A percentile compares a stretch with the other conserved stretches of the same genome.
phyloP scores from a whole-genome alignment of 441 rosid genomes.

The Melianthus villosus region DNA sequence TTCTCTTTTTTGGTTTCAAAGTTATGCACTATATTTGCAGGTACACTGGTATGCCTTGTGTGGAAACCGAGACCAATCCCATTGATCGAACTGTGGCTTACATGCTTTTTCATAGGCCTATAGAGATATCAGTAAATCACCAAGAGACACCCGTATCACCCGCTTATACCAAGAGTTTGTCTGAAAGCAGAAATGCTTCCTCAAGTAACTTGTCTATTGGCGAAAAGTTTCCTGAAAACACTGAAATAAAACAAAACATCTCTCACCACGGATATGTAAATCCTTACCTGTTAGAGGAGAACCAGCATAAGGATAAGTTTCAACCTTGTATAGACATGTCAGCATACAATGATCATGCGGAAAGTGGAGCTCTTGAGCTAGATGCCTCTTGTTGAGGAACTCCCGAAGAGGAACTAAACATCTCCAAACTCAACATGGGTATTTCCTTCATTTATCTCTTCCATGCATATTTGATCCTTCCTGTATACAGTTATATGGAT shows the following conservation, averaged over 20 bases:
- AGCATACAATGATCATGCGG: slow-evolving; percentile 26
- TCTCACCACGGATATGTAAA: slow-evolving; percentile 20
- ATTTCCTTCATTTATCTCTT: slow-evolving; percentile 27
- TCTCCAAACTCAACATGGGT: slow-evolving; percentile 21
- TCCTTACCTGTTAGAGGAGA: slow-evolving; percentile 15
- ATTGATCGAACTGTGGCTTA: slow-evolving; percentile 76
- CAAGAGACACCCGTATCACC: slow-evolving; percentile 50
- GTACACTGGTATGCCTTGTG: slow-evolving; percentile 27
- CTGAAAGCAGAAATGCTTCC: slow-evolving; percentile 22
- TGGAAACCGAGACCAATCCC: slow-evolving; percentile 80
- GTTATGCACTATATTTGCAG: no score
- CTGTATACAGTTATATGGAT: slow-evolving; percentile 12
- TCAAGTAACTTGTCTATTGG: slow-evolving; percentile 14
- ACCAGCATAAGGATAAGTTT: slow-evolving; percentile 11
- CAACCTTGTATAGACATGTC: slow-evolving; percentile 21
- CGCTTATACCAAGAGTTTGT: slow-evolving; percentile 25
- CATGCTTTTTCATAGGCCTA: slow-evolving; percentile 74
- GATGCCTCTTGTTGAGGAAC: slow-evolving; percentile 25
- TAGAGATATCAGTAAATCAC: slow-evolving; percentile 32
- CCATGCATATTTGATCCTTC: slow-evolving; percentile 9
- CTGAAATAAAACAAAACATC: slow-evolving; percentile 17
- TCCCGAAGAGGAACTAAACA: no score
- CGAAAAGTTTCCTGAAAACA: slow-evolving; percentile 20
- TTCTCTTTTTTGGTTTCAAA: no score
- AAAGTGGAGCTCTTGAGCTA: slow-evolving; percentile 18